Evolutionary conservation across 345 rosid genomes (phyloP).

Genomic region (Lenwebbia sp.): DNA sequence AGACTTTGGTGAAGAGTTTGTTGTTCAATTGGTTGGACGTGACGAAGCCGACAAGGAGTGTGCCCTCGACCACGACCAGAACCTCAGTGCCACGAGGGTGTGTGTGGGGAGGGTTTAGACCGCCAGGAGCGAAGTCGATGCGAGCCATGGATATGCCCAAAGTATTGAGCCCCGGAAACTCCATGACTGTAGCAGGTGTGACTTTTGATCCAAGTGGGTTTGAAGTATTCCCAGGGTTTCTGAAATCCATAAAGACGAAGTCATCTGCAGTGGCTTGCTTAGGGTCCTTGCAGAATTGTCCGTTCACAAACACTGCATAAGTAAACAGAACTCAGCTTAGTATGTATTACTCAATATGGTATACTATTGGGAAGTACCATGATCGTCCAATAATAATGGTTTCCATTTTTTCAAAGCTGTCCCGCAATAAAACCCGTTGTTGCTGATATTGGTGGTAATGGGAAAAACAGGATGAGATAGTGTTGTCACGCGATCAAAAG

Average conservation of each 20-base stretch:
- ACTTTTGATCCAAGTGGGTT: slow-evolving; percentile 12
- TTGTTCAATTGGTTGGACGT: slow-evolving; percentile 10
- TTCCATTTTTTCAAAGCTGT: too few species aligned
- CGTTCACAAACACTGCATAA: neutral
- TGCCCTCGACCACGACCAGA: slow-evolving; percentile 18
- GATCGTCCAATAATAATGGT: too few species aligned
- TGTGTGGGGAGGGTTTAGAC: slow-evolving; percentile 34
- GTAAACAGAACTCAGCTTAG: neutral
- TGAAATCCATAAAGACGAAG: neutral
- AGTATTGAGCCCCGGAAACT: slow-evolving; percentile 17
- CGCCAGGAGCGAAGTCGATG: slow-evolving; percentile 7
- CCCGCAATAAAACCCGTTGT: too few species aligned
- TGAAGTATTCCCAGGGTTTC: slow-evolving; percentile 1
- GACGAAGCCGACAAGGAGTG: slow-evolving; percentile 19
- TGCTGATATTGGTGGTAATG: too few species aligned
- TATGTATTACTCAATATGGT: neutral
- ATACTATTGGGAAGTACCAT: neutral
- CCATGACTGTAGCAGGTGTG: neutral
- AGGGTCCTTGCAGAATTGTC: neutral
- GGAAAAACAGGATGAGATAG: too few species aligned
- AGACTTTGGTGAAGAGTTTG: slow-evolving; percentile 5
- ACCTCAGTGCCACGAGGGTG: slow-evolving; percentile 31
- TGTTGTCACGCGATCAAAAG: neutral
- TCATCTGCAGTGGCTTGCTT: neutral
- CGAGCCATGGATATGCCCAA: slow-evolving; percentile 14